Conservation (phyloP, 306 rosid genomes). For the Vigna hirtella region DNA sequence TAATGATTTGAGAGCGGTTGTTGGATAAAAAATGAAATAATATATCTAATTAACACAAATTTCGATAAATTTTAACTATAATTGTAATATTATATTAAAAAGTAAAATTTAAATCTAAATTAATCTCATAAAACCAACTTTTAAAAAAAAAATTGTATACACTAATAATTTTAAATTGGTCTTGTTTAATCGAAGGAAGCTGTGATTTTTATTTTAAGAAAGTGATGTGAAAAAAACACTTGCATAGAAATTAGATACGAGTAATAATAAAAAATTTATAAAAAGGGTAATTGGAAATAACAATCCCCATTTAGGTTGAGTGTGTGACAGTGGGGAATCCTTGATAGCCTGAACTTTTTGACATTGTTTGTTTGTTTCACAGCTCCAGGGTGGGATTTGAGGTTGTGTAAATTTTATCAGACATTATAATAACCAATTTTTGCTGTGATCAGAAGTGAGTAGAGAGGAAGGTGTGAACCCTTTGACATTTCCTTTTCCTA, state of each 20-base stretch:
- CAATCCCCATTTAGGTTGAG: background rate
- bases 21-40: too few relatives aligned
- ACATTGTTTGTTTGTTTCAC: background rate
- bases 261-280: background rate
- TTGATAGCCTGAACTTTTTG: slow-evolving; percentile 2
- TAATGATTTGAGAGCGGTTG: too few relatives aligned
- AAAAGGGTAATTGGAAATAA: background rate
- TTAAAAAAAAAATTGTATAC: too few relatives aligned
- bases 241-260: background rate
- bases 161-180: too few relatives aligned
- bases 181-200: background rate
- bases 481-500: background rate
- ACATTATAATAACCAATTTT: background rate
- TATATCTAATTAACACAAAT: too few relatives aligned
- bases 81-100: too few relatives aligned
- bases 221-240: background rate
- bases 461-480: background rate
- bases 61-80: too few relatives aligned
- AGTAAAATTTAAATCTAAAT: too few relatives aligned
- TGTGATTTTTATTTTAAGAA: background rate
- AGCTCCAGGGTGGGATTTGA: background rate
- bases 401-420: background rate
- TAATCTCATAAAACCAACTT: too few relatives aligned
- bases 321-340: slow-evolving; percentile 6
- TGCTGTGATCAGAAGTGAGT: background rate